A percentile compares a stretch with the other conserved stretches of the same genome.
phyloP scores from a whole-genome alignment of 768 basidiomycete genomes.

The Lentinus brumalis region DNA sequence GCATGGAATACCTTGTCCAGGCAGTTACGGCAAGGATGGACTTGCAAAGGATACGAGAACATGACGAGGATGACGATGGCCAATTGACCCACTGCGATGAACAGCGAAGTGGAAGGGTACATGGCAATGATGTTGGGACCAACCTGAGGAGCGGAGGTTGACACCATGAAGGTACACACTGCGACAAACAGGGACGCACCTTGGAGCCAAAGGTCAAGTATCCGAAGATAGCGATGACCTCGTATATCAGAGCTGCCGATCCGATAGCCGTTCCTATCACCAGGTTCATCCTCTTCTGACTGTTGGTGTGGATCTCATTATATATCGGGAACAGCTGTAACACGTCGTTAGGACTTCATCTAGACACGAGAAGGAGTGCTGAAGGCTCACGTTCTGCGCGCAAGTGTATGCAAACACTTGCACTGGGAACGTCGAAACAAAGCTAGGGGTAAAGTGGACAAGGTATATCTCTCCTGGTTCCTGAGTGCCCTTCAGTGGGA shows the following conservation, averaged over 20 bases:
- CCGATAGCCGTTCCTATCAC: constrained; percentile 89
- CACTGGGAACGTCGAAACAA: constrained; percentile 87
- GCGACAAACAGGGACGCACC: constrained; percentile 39
- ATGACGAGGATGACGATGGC: constrained; percentile 90
- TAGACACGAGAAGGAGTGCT: neutral
- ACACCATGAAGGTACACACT: neutral
- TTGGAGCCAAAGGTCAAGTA: constrained; percentile 93
- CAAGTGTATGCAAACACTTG: constrained; percentile 94
- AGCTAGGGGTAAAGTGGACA: constrained; percentile 74
- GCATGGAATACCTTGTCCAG: constrained; percentile 85
- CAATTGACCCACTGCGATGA: constrained; percentile 90
- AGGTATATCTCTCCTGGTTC: constrained; percentile 67
- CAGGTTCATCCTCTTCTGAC: constrained; percentile 82
- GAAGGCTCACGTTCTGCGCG: constrained; percentile 76
- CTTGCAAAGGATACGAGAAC: constrained; percentile 93
- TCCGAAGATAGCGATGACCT: constrained; percentile 84
- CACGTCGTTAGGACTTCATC: neutral
- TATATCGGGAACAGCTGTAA: constrained; percentile 87
- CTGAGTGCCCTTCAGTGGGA: constrained; percentile 66
- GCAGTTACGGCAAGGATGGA: constrained; percentile 90
- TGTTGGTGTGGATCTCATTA: constrained; percentile 85
- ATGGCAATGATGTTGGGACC: constrained; percentile 93
- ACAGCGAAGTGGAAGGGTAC: constrained; percentile 88
- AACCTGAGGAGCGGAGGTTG: constrained; percentile 48
- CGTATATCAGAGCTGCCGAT: constrained; percentile 79